Evolutionary conservation across 2,329 filamentous ascomycete genomes (phyloP), one percentile per base, ranked within the genome.

Genomic region (Lachnum nothofagi): DNA sequence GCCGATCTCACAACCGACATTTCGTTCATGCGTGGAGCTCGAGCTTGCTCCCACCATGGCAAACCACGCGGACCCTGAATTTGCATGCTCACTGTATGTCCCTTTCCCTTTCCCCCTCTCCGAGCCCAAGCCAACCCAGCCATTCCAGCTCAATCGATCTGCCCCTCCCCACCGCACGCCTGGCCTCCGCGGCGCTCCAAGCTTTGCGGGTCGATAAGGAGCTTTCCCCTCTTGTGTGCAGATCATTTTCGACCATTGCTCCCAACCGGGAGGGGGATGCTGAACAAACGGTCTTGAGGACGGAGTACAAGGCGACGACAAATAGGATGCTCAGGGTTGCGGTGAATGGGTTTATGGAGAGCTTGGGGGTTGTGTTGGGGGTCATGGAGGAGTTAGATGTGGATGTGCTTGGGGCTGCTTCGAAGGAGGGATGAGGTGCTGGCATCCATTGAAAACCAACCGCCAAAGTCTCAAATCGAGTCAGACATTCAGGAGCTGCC

Each of bases 291-390:
- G 69, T 91, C 4, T 73, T 97, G 42, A 75, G 78, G 52, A 85
- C 88, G 8, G 78, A 85, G 52, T 97, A 97, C 70, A 79, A 77
- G 46, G 93, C 93, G 1, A 89, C 89, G 0, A 97, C 93, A 17
- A 95, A 96, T 66, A 85, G 93, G 59, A 97, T 97, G 91, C 77
- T 98, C 49, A 84, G 93, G 38, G 93, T 98, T 2, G 88, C 91
- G 3, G 91, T 96, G 48, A 97, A 97, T 70, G 89, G 90, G 8
- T 96, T 96, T 68, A 90, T 97, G 76, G 91, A 97, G 62, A 94
- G 86, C 59, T 68, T 96, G 48, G 81, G 82, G 44, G 81, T 96
- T 4, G 85, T 96, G 1, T 68, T 96, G 35, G 87, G 90, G 46
- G 86, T 95, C 14, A 95, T 96, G 86, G 83, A 88, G 67, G 86